Base-by-base conservation (phyloP, 192 early-diverging fungal genomes). In the Coemansia sp. region DNA sequence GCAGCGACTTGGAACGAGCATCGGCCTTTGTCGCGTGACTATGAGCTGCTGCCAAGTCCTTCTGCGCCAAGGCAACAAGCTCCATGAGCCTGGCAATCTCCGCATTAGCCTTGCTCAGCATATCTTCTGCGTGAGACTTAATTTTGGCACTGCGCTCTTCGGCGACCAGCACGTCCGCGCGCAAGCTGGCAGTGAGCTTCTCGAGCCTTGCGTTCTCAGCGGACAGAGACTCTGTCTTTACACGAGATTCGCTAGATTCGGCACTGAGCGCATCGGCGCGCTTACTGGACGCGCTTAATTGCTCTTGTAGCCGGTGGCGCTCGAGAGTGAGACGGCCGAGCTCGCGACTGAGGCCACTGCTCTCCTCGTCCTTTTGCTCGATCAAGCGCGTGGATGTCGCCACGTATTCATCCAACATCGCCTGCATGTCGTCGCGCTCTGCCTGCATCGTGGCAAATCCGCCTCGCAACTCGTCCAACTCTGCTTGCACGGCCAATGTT, bases 101-200 rank as follows among this genome's bases (percentile, higher is more conserved):
- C 6, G 60, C 58, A 17, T 83, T 83, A 4, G 80, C 80, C 51
- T 60, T 66, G 60, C 42, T 38, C 29, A 83, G 49, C 17, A 76
- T 83, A 14, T 46, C 67, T n/a, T 77, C 67, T 0, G 80, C 80
- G 12, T 77, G 65, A 46, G 64, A 41, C n/a, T 65, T 76, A 62
- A 83, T 77, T 19, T 47, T 68, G 12, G 38, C 22, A 47, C 62
- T 77, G 32, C 80, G 74, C 43, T 77, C 71, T 40, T 83, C 74
- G 6, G 75, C 80, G 7, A 77, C 66, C 35, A 64, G 32, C 27
- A 83, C 65, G 42, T 83, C 80, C 54, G 59, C 56, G 40, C 53
- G 68, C 51, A 77, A 63, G 38, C 49, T 58, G 19, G 36, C 63
- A 40, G 31, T 63, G 7, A 70, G 61, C 17, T 36, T 46, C 39